phyloP scores from a whole-genome alignment of 495 filamentous ascomycete genomes.

The Daldinia caldariorum region DNA sequence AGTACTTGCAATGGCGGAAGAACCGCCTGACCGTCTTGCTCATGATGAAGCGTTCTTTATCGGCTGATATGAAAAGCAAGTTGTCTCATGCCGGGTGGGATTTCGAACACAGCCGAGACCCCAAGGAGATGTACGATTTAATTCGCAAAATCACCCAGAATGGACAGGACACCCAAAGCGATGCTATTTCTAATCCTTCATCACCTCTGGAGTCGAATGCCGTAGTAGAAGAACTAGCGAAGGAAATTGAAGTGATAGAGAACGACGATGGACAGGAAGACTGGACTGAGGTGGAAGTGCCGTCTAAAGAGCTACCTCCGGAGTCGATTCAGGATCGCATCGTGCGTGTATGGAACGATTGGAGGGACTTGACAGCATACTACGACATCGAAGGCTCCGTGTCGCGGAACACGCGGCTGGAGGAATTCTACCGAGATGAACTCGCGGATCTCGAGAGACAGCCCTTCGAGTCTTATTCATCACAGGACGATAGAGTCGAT shows the following conservation, averaged over 20 bases:
- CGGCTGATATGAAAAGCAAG: slow-evolving; percentile 27
- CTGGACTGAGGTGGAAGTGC: slow-evolving; percentile 33
- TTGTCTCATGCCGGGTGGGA: slow-evolving; percentile 25
- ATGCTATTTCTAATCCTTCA: neutral
- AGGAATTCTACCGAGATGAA: slow-evolving; percentile 45
- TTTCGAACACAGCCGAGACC: slow-evolving; percentile 18
- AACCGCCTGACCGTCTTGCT: slow-evolving; percentile 29
- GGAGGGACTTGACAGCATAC: slow-evolving; percentile 48
- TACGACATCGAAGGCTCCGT: slow-evolving; percentile 50
- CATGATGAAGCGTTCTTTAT: slow-evolving; percentile 34
- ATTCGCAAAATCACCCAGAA: slow-evolving; percentile 30
- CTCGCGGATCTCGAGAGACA: slow-evolving; percentile 43
- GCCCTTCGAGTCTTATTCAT: slow-evolving; percentile 46
- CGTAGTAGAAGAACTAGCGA: slow-evolving; percentile 20
- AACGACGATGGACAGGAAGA: slow-evolving; percentile 35
- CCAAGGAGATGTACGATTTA: slow-evolving; percentile 40
- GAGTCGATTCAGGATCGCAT: slow-evolving; percentile 50
- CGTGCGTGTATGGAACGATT: slow-evolving; percentile 47
- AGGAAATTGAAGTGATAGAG: slow-evolving; percentile 32
- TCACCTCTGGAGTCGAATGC: slow-evolving; percentile 26
- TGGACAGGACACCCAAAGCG: neutral
- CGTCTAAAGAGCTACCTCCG: slow-evolving; percentile 32
- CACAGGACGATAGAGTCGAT: slow-evolving; percentile 56
- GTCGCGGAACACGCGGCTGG: slow-evolving; percentile 41
- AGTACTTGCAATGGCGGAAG: slow-evolving; percentile 22